phyloP scores from a whole-genome alignment of 1,139 yeast species.

The Magnusiomyces sp. region DNA sequence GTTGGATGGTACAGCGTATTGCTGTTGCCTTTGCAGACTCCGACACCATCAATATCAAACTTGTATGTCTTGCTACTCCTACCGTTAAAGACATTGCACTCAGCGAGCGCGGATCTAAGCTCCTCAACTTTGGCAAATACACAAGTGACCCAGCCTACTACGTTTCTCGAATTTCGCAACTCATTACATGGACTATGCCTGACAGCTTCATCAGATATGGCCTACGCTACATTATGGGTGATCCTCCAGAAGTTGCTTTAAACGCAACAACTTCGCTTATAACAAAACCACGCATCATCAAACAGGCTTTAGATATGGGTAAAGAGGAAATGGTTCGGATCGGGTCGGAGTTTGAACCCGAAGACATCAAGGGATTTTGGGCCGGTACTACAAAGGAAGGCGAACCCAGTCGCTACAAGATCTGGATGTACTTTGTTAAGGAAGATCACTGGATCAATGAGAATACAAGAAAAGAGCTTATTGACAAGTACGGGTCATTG shows the following conservation, averaged over 20 bases:
- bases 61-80: slow-evolving; percentile 58
- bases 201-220: slow-evolving; percentile 13
- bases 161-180: slow-evolving; percentile 16
- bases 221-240: slow-evolving; percentile 16
- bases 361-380: slow-evolving; percentile 45
- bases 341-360: slow-evolving; percentile 26
- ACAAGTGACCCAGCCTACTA: slow-evolving; percentile 9
- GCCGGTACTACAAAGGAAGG: too few relatives aligned
- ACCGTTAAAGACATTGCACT: slow-evolving; percentile 49
- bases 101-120: slow-evolving; percentile 42
- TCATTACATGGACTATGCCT: slow-evolving; percentile 19
- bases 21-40: slow-evolving; percentile 23
- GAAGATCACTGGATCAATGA: slow-evolving; percentile 56
- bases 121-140: slow-evolving; percentile 28
- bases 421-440: slow-evolving; percentile 52
- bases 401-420: slow-evolving; percentile 25
- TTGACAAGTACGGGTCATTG: slow-evolving; percentile 32
- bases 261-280: slow-evolving; percentile 40
- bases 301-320: slow-evolving; percentile 49
- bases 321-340: slow-evolving; percentile 49
- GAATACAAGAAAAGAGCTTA: slow-evolving; percentile 38
- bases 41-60: slow-evolving; percentile 23
- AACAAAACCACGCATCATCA: slow-evolving; percentile 36
- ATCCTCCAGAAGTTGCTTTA: slow-evolving; percentile 34
- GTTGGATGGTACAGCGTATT: slow-evolving; percentile 47